Base-by-base conservation (phyloP, 805 yeast species). In the Myxozyma melibiosi region DNA sequence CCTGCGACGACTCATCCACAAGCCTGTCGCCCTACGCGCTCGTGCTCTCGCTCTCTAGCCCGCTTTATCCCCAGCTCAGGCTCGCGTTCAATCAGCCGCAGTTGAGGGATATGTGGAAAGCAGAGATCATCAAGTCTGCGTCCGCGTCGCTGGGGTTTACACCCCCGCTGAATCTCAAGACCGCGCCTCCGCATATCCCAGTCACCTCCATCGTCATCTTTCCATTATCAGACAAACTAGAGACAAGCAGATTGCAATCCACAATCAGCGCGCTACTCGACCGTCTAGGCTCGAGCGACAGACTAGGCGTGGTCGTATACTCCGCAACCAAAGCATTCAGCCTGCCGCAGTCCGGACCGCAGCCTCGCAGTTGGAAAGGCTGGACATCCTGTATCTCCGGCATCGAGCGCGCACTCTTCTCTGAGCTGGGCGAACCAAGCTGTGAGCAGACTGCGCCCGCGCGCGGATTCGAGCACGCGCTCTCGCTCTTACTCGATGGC, bases 131-230 rank as follows among this genome's bases (percentile, higher is more conserved):
- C 13, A 25, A 38, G n/a, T 14, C 35, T 6, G 16, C 43, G 2
- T 11, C 51, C 9, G 25, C 37, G 8, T 22, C 37, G 11, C 7
- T 27, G 9, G 52, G 18, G 6, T 30, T 38, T 14, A 11, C 47
- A 30, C 14, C 18, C 5, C 44, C 25, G 35, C 31, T 18, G 13
- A 18, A 20, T 8, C n/a, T n/a, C n/a, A n/a, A n/a, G n/a, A n/a
- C n/a, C 14, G 22, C n/a, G 4, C 28, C 43, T 2, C 46, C 35
- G 8, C 61, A 57, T 42, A 57, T 51, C 13, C 53, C 61, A 4
- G 42, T 55, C 22, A 55, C 48, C 49, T 4, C 55, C 13, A 55
- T 57, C 22, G 33, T 57, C 11, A 55, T 52, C 14, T 24, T 57
- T 3, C 61, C 62, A 11, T 16, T 45, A 4, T 47, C 43, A n/a